Base-by-base conservation (phyloP, 192 early-diverging fungal genomes). In the Geosiphon pyriformis region DNA sequence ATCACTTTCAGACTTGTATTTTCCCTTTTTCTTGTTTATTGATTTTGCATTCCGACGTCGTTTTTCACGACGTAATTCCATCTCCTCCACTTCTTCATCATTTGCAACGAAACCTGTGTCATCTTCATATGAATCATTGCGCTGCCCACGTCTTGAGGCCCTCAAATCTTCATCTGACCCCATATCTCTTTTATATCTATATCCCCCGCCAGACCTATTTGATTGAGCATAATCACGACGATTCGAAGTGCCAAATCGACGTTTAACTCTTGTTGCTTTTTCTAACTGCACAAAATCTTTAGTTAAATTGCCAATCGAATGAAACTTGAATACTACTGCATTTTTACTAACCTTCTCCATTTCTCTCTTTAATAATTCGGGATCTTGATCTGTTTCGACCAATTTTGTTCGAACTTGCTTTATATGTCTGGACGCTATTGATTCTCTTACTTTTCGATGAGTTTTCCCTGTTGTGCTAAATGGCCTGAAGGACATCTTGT, bases 401-500 rank as follows among this genome's bases (percentile, higher is more conserved):
- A 87, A 73, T 66, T 87, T 87, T 25, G 88, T 88, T 47, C 76
- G 75, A 59, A 72, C 70, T 12, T 65, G 79, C 68, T 86, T 90
- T 54, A 85, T 71, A 70, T 90, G 89, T 52, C 79, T 79, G 23
- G 79, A 87, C 2, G 86, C 84, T 68, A 90, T 87, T 23, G 78
- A 72, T 18, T 78, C 79, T 2, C 84, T 87, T 46, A 93, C 63
- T 51, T 84, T 82, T 59, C 80, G 79, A 73, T 90, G 89, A 0
- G 85, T 87, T 17, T 72, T 60, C 12, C 80, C 77, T 26, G 80
- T 81, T 4, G 79, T 76, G 37, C 80, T 78, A 25, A 75, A 76
- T 3, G 91, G 88, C 31, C 78, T 80, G 76, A 93, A 87, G 8
- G 80, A 79, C 82, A 90, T 81, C 4, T 76, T 79, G 49, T 83